These are phyloP conservation scores for Scedosporium dehoogii DNA, from an alignment of 2,329 filamentous ascomycete species.

Conservation along the genomic window DNA sequence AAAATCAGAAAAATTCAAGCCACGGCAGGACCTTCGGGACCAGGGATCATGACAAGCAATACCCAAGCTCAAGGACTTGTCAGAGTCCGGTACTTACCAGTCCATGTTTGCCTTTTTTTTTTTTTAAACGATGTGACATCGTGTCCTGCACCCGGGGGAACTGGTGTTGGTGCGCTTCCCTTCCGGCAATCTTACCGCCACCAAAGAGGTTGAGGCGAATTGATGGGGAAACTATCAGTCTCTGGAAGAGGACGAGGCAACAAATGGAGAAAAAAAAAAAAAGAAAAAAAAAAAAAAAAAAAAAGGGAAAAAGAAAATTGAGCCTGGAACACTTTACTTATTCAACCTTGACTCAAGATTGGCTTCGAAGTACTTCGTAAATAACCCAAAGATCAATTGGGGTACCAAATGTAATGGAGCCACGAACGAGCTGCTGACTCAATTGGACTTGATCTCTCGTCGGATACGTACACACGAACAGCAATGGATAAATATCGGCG, in stretches of 20 bases:
- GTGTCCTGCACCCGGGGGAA: not conserved
- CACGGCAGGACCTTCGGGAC: not conserved
- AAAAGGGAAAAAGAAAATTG: too few relatives aligned
- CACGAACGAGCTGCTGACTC: too few relatives aligned
- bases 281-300: too few relatives aligned
- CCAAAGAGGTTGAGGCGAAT: too few relatives aligned
- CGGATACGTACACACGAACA: too few relatives aligned
- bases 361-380: not conserved
- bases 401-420: not conserved
- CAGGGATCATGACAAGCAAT: too few relatives aligned
- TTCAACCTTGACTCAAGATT: too few relatives aligned
- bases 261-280: too few relatives aligned
- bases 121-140: slow-evolving; percentile 4
- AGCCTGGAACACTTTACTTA: not conserved
- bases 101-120: not conserved
- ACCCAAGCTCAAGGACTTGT: too few relatives aligned
- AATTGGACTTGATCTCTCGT: too few relatives aligned
- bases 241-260: too few relatives aligned
- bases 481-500: not conserved
- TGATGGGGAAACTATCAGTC: not conserved
- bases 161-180: not conserved
- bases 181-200: too few relatives aligned
- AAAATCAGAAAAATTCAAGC: not conserved
- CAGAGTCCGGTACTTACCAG: not conserved
- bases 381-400: not conserved